These are phyloP conservation scores for Myrica gale DNA, from an alignment of 306 rosid species.

Conservation along the genomic window DNA sequence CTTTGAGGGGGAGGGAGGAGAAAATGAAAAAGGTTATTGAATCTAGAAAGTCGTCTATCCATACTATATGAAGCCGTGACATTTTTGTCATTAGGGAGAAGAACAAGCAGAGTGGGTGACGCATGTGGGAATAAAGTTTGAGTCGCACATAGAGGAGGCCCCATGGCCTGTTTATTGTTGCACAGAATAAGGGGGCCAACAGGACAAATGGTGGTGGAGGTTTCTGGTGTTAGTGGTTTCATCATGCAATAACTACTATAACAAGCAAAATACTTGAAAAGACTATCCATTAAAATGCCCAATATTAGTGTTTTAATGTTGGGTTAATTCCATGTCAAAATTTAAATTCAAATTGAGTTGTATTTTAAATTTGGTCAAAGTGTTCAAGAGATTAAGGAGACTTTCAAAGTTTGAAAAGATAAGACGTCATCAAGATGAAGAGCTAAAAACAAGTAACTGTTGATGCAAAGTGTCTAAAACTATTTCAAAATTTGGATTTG, in stretches of 20 bases:
- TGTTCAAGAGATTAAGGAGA: too few species aligned
- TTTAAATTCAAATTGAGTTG: too few species aligned
- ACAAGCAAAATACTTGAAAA: constrained; percentile 31
- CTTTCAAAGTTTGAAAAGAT: too few species aligned
- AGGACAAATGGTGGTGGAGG: constrained; percentile 70
- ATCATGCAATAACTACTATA: constrained; percentile 43
- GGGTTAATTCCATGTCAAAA: too few species aligned
- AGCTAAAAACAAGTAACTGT: too few species aligned
- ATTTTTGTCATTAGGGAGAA: constrained; percentile 14
- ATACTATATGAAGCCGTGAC: constrained; percentile 3
- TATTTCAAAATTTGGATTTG: too few species aligned
- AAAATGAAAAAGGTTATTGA: constrained; percentile 8
- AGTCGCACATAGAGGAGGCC: constrained; percentile 29
- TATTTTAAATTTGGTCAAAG: too few species aligned
- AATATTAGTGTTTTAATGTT: too few species aligned
- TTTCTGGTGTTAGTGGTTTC: constrained; percentile 51
- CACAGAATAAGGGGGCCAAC: constrained; percentile 37
- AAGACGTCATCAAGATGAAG: too few species aligned
- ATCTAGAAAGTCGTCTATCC: constrained; percentile 14
- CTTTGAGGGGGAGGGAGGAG: not conserved
- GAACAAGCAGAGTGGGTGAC: constrained; percentile 27
- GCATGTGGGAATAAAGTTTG: constrained; percentile 36
- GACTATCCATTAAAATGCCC: constrained; percentile 31
- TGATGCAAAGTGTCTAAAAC: too few species aligned
- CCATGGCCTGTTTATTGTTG: constrained; percentile 38